phyloP scores from a whole-genome alignment of 768 basidiomycete genomes.

The Podaxis rugospora region DNA sequence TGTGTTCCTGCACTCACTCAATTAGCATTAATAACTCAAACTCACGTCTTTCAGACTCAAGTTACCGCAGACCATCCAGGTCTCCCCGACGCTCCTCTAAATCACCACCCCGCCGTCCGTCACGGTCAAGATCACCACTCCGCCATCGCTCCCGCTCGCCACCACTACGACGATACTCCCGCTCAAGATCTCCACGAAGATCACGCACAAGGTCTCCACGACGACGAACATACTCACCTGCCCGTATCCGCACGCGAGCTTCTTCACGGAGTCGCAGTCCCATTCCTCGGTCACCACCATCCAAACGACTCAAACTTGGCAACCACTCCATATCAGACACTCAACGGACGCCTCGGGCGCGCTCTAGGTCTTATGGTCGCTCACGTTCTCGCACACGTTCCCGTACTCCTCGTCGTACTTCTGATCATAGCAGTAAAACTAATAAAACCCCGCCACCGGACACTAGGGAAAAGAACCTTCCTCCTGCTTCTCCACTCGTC shows the following conservation, averaged over 20 bases:
- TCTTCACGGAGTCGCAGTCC: conserved; percentile 16
- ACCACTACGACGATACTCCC: conserved; percentile 3
- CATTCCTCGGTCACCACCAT: conserved; percentile 15
- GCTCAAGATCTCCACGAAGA: conserved; percentile 11
- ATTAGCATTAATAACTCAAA: neutral
- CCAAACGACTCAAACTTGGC: conserved; percentile 18
- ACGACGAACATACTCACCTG: conserved; percentile 2
- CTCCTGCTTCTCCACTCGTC: neutral
- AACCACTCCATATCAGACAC: conserved; percentile 20
- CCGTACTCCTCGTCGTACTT: conserved; percentile 3
- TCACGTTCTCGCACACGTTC: conserved; percentile 11
- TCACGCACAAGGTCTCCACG: conserved; percentile 11
- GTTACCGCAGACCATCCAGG: conserved; percentile 14
- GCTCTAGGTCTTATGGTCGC: conserved; percentile 10
- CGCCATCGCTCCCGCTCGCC: conserved; percentile 4
- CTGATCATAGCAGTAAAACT: neutral
- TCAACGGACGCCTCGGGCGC: conserved; percentile 8
- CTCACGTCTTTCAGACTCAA: neutral
- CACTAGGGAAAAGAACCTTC: neutral
- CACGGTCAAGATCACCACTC: conserved; percentile 8
- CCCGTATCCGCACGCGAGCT: neutral
- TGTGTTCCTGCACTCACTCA: neutral
- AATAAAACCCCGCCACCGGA: conserved; percentile 5
- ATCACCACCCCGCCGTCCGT: neutral
- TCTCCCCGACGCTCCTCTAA: conserved; percentile 15